Conservation (phyloP, 768 basidiomycete species). For the Chlorophyllum brunneum region DNA sequence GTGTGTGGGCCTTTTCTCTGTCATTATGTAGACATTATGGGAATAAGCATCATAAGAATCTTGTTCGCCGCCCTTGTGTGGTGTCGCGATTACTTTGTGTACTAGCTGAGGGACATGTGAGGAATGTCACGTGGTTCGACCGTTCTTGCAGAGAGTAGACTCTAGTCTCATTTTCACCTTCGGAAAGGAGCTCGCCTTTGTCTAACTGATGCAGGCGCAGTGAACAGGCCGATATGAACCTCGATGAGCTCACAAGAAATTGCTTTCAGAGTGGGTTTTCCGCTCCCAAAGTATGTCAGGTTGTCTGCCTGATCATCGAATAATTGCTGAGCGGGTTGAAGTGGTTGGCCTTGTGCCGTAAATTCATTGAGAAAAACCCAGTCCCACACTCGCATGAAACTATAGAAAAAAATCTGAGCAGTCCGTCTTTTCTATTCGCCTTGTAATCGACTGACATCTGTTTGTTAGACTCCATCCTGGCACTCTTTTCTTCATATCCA, state of each 20-base stretch:
- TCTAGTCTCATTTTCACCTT: too few relatives aligned
- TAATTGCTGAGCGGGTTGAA: slow-evolving; percentile 25
- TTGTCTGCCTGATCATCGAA: slow-evolving; percentile 2
- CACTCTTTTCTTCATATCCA: slow-evolving; percentile 63
- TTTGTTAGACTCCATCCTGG: slow-evolving; percentile 59
- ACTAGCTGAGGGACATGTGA: too few relatives aligned
- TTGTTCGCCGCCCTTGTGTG: too few relatives aligned
- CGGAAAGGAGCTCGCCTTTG: too few relatives aligned
- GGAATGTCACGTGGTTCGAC: too few relatives aligned
- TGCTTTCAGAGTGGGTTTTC: slow-evolving; percentile 69
- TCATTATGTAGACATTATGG: too few relatives aligned
- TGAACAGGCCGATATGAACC: slow-evolving; percentile 48
- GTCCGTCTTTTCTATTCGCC: background rate
- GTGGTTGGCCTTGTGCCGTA: slow-evolving; percentile 67
- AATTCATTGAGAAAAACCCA: slow-evolving; percentile 52
- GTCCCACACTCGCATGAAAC: slow-evolving; percentile 34
- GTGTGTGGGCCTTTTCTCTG: too few relatives aligned
- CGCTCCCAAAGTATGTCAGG: slow-evolving; percentile 47
- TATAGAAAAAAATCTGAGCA: slow-evolving; percentile 33
- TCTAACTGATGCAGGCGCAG: too few relatives aligned
- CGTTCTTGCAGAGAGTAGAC: too few relatives aligned
- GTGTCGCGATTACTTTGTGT: too few relatives aligned
- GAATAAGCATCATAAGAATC: too few relatives aligned
- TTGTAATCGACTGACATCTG: background rate
- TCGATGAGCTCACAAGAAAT: slow-evolving; percentile 68